Conservation (phyloP, 306 rosid genomes). For the Hylodesmum podocarpum region DNA sequence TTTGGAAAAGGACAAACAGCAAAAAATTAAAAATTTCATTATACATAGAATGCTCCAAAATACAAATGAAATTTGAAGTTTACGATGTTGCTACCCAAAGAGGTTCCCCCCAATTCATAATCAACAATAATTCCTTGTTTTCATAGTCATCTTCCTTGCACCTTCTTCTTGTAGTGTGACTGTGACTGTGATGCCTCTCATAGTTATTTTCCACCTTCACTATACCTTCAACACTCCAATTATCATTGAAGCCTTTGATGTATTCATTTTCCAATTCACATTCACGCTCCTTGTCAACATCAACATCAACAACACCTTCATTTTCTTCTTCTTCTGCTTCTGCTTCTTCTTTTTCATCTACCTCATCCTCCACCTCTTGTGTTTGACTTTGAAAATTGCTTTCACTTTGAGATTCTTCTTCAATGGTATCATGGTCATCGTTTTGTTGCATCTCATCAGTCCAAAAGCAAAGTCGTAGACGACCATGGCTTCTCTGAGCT, state of each 20-base stretch:
- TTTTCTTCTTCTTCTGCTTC: neutral
- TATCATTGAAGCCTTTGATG: neutral
- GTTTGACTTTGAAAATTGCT: slow-evolving; percentile 10
- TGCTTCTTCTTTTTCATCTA: no score
- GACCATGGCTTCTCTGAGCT: slow-evolving; percentile 74
- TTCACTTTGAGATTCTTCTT: slow-evolving; percentile 8
- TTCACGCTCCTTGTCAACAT: neutral
- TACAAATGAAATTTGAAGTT: neutral
- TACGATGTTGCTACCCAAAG: slow-evolving; percentile 60
- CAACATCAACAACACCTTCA: neutral
- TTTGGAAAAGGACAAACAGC: slow-evolving; percentile 29
- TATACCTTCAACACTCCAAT: slow-evolving; percentile 3
- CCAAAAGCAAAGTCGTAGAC: slow-evolving; percentile 65
- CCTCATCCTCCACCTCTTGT: slow-evolving; percentile 10
- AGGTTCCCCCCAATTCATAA: slow-evolving; percentile 47
- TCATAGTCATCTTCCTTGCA: slow-evolving; percentile 68
- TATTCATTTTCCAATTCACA: no score
- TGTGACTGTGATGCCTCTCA: no score
- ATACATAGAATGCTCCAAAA: neutral
- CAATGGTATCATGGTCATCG: neutral
- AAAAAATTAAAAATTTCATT: neutral
- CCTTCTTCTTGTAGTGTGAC: slow-evolving; percentile 41
- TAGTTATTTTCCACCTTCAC: slow-evolving; percentile 47
- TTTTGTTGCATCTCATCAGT: slow-evolving; percentile 37
- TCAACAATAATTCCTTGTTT: slow-evolving; percentile 35